A percentile compares a stretch with the other conserved stretches of the same genome.
phyloP scores from a whole-genome alignment of 179 eudicot genomes.

The Corrigiola litoralis region DNA sequence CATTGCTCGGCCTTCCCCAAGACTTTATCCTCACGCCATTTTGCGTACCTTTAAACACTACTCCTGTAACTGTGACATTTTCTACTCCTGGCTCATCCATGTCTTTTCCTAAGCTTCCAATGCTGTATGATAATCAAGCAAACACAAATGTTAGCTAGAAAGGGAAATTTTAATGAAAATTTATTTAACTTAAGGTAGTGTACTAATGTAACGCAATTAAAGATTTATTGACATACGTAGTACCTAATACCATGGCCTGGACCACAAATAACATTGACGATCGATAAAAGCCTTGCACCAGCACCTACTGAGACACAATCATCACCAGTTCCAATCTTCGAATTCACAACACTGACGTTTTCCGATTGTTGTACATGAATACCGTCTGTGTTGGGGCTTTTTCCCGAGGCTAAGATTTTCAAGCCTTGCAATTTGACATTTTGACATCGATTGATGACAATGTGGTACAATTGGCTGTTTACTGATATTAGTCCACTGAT shows the following conservation, averaged over 20 bases:
- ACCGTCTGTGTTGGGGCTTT: conserved; percentile 26
- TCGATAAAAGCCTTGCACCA: conserved; percentile 9
- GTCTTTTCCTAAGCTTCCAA: conserved; percentile 61
- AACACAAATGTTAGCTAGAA: no score
- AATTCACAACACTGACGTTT: conserved; percentile 8
- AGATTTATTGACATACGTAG: no score
- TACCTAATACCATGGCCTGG: conserved; percentile 34
- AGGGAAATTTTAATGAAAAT: no score
- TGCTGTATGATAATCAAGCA: conserved; percentile 34
- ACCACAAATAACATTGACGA: conserved; percentile 18
- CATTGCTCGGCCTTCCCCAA: conserved; percentile 55
- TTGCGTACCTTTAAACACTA: conserved; percentile 42
- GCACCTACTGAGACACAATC: conserved; percentile 25
- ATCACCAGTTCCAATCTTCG: conserved; percentile 21
- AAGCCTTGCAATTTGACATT: conserved; percentile 19
- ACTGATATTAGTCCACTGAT: conserved; percentile 17
- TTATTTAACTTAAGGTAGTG: no score
- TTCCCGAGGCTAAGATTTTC: conserved; percentile 5
- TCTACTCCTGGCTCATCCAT: conserved; percentile 49
- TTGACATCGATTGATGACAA: conserved; percentile 19
- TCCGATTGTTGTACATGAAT: conserved; percentile 25
- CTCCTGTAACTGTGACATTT: conserved; percentile 38
- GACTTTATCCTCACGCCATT: conserved; percentile 77
- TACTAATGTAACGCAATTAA: no score
- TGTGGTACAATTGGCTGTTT: conserved; percentile 22